A percentile compares a stretch with the other conserved stretches of the same genome.
phyloP scores from a whole-genome alignment of 1,284 basidiomycete species.

The Singerocomus inundabilis region DNA sequence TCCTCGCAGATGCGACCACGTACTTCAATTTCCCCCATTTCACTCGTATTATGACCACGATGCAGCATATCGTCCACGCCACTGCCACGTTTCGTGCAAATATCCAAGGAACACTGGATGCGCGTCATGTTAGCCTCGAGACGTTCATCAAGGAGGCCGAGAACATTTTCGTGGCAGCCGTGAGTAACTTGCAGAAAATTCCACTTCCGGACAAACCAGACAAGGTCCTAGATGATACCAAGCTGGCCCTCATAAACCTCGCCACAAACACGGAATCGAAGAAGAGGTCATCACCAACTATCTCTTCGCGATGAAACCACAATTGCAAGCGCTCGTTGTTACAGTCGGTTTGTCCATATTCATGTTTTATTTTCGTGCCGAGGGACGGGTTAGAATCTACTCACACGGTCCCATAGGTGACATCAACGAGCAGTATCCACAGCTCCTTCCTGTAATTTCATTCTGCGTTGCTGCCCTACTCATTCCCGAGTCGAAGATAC shows the following conservation, averaged over 20 bases:
- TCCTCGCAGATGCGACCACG: too few relatives aligned
- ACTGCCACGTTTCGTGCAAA: constrained; percentile 13
- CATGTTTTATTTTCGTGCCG: fast-evolving
- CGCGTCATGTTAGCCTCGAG: constrained; percentile 1
- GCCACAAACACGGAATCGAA: background rate
- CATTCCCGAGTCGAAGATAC: constrained; percentile 11
- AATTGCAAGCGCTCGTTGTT: background rate
- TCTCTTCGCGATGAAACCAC: background rate
- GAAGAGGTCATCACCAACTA: constrained; percentile 1
- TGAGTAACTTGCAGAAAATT: background rate
- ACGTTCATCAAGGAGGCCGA: constrained; percentile 4
- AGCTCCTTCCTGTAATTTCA: constrained; percentile 6
- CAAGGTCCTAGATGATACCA: constrained; percentile 5
- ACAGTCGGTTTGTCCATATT: constrained; percentile 13
- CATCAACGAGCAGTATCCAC: constrained; percentile 17
- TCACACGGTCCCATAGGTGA: constrained; percentile 10
- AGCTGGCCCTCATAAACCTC: background rate
- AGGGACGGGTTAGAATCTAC: too few relatives aligned
- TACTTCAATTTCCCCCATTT: too few relatives aligned
- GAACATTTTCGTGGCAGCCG: background rate
- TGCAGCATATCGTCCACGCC: constrained; percentile 8
- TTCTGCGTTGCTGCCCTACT: constrained; percentile 10
- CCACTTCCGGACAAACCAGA: constrained; percentile 2
- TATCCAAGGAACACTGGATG: constrained; percentile 8
- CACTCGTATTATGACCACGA: constrained; percentile 1